phyloP scores from a whole-genome alignment of 805 yeast species.

The Maudiozyma pseudohumilis region DNA sequence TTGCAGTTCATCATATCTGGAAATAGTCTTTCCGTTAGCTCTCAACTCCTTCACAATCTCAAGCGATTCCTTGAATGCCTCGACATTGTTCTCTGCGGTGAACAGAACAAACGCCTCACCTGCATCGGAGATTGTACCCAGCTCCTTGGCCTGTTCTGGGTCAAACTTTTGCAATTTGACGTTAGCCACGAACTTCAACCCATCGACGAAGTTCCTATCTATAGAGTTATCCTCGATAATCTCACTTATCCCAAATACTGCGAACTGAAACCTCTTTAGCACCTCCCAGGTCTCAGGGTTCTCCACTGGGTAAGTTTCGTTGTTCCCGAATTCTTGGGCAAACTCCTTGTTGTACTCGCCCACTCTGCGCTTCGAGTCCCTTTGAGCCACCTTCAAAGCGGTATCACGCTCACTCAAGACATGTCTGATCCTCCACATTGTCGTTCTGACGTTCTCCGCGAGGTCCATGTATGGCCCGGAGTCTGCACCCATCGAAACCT shows the following conservation, averaged over 20 bases:
- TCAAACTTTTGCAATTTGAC: conserved; percentile 52
- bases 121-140: conserved; percentile 14
- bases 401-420: conserved; percentile 80
- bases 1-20: conserved; percentile 29
- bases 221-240: conserved; percentile 48
- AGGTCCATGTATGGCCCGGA: conserved; percentile 30
- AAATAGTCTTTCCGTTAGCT: conserved; percentile 27
- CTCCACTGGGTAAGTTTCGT: conserved; percentile 40
- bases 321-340: conserved; percentile 27
- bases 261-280: conserved; percentile 68
- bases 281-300: conserved; percentile 55
- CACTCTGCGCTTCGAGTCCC: conserved; percentile 34
- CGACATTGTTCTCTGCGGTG: conserved; percentile 35
- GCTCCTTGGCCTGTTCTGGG: conserved; percentile 1
- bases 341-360: conserved; percentile 39
- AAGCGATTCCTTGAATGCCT: conserved; percentile 34
- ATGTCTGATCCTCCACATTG: conserved; percentile 76
- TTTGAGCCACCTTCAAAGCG: conserved; percentile 51
- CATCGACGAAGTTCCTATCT: conserved; percentile 51
- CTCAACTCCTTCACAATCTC: conserved; percentile 39
- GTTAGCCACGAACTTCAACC: conserved; percentile 59
- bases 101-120: conserved; percentile 42
- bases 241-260: conserved; percentile 76
- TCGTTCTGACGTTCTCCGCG: conserved; percentile 39
- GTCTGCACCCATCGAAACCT: conserved; percentile 27